Percentiles rank a stretch among this genome's conserved stretches.
Evolutionary conservation across 805 yeast genomes (phyloP).

Genomic region (Nakazawaea peltata): DNA sequence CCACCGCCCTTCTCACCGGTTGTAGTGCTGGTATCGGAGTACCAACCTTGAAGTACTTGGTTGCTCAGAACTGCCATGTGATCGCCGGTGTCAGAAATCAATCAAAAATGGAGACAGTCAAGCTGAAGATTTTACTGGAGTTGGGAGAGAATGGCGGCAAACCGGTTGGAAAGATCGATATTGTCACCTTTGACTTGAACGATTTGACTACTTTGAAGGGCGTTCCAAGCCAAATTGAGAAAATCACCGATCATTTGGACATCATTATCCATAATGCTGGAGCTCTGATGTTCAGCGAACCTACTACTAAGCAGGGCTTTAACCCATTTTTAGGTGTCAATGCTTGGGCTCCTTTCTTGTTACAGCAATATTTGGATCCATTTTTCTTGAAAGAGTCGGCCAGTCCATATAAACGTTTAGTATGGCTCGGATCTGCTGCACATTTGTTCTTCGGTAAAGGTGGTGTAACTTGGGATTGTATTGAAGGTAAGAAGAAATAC

Average conservation of each 20-base stretch:
- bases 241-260: constrained; percentile 21
- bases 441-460: too few relatives aligned
- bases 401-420: constrained; percentile 22
- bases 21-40: constrained; percentile 28
- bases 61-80: constrained; percentile 2
- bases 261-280: constrained; percentile 37
- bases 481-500: too few relatives aligned
- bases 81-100: constrained; percentile 1
- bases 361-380: constrained; percentile 31
- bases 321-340: constrained; percentile 41
- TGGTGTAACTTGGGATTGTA: too few relatives aligned
- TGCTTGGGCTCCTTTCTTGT: constrained; percentile 34
- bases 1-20: constrained; percentile 32
- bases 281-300: constrained; percentile 20
- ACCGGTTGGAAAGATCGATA: constrained; percentile 15
- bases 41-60: constrained; percentile 16
- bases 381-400: constrained; percentile 23
- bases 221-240: constrained; percentile 23
- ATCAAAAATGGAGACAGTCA: constrained; percentile 20
- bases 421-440: constrained; percentile 38
- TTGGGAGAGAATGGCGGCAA: not conserved
- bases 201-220: constrained; percentile 34
- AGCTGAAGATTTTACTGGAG: constrained; percentile 5
- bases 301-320: constrained; percentile 33
- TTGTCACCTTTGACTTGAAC: constrained; percentile 25